Evolutionary conservation across 169 alveolate genomes (phyloP).

Genomic region (Amoebophrya sp.): DNA sequence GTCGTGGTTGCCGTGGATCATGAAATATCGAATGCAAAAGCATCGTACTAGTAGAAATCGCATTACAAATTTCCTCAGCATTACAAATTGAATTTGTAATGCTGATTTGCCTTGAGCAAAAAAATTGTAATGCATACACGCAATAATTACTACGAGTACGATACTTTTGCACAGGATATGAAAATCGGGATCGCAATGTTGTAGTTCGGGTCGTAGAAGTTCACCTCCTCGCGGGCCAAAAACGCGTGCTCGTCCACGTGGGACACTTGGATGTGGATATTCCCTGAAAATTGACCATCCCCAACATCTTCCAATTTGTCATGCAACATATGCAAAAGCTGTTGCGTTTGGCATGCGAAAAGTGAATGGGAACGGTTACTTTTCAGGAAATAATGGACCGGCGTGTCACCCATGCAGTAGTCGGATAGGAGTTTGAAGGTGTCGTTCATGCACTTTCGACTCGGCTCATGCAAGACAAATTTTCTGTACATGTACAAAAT

Average conservation of each 20-base stretch:
- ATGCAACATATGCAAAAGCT: neutral
- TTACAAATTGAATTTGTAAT: too few relatives aligned
- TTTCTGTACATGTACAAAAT: too few relatives aligned
- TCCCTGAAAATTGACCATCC: too few relatives aligned
- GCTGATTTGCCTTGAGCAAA: too few relatives aligned
- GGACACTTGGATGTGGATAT: neutral
- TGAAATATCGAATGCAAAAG: conserved; percentile 62
- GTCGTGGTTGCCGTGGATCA: conserved; percentile 83
- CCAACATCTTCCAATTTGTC: neutral
- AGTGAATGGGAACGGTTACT: too few relatives aligned
- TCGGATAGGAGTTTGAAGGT: conserved; percentile 46
- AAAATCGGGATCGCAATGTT: conserved; percentile 51
- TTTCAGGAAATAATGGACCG: conserved; percentile 51
- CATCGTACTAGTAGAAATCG: too few relatives aligned
- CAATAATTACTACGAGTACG: conserved; percentile 41
- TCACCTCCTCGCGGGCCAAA: neutral
- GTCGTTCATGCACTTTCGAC: too few relatives aligned
- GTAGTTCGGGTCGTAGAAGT: conserved; percentile 64
- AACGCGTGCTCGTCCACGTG: conserved; percentile 25
- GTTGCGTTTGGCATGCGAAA: neutral
- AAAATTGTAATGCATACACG: too few relatives aligned
- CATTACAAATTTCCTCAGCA: too few relatives aligned
- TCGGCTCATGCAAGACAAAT: too few relatives aligned
- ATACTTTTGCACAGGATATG: neutral
- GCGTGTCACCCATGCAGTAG: conserved; percentile 59